Evolutionary conservation across 2,329 filamentous ascomycete species (phyloP).

Genomic region (Didymella sp.): DNA sequence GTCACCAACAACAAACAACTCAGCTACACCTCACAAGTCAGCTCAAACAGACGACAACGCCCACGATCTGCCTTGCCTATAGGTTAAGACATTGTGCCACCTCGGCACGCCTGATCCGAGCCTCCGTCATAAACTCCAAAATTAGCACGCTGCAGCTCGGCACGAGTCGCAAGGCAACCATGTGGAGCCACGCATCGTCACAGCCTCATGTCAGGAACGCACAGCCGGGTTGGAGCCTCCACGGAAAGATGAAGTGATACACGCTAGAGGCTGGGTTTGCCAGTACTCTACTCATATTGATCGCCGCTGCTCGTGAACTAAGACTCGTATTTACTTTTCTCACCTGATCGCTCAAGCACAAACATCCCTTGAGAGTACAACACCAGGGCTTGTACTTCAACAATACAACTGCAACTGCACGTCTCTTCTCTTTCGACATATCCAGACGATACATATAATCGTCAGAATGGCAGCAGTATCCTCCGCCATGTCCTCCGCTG

Average conservation of each 20-base stretch:
- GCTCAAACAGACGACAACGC: not conserved
- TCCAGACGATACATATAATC: not conserved
- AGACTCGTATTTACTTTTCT: constrained; percentile 6
- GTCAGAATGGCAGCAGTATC: constrained; percentile 25
- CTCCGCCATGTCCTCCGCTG: constrained; percentile 15
- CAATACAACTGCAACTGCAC: not conserved
- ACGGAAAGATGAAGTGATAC: constrained; percentile 8
- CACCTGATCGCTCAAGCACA: not conserved
- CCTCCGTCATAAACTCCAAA: constrained; percentile 9
- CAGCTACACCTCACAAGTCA: not conserved
- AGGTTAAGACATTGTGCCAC: constrained; percentile 11
- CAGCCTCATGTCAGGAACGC: constrained; percentile 13
- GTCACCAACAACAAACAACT: not conserved
- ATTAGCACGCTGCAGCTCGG: constrained; percentile 16
- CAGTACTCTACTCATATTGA: not conserved
- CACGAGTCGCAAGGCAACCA: constrained; percentile 9
- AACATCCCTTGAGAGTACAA: not conserved
- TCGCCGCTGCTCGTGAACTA: constrained; percentile 10
- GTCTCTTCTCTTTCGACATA: not conserved
- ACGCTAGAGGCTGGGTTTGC: constrained; percentile 3
- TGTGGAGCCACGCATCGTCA: constrained; percentile 21
- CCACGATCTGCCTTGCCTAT: not conserved
- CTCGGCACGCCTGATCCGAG: constrained; percentile 16
- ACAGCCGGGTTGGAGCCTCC: constrained; percentile 2
- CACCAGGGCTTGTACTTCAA: not conserved